Percentiles rank a stretch among this genome's conserved stretches.
These are phyloP conservation scores for Voacanga thouarsii DNA, from an alignment of 257 asterid species.

Conservation along the genomic window DNA sequence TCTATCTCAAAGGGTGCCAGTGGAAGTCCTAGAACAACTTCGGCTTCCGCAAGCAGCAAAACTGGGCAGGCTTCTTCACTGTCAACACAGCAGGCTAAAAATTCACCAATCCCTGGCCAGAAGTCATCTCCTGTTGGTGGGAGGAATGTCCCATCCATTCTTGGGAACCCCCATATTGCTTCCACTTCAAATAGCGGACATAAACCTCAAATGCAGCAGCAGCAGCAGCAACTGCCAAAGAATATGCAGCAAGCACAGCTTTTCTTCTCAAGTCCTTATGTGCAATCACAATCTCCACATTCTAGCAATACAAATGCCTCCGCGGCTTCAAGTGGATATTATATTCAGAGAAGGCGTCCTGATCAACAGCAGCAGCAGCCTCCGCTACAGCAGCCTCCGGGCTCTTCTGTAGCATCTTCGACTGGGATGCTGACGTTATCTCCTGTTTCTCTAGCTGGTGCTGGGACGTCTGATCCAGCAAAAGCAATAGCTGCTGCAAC, in stretches of 20 bases:
- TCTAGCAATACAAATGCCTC: slow-evolving; percentile 34
- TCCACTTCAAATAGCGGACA: slow-evolving; percentile 40
- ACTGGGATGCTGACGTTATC: slow-evolving; percentile 49
- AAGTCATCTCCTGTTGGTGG: slow-evolving; percentile 54
- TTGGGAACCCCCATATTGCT: slow-evolving; percentile 57
- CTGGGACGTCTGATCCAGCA: slow-evolving; percentile 75
- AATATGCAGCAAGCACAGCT: slow-evolving; percentile 59
- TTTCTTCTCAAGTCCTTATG: slow-evolving; percentile 56
- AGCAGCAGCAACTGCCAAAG: slow-evolving; percentile 50
- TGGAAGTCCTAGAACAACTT: slow-evolving; percentile 75
- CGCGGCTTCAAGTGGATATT: slow-evolving; percentile 46
- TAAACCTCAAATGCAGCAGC: slow-evolving; percentile 52
- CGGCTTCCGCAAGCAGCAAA: slow-evolving; percentile 58
- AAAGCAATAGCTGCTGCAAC: slow-evolving; percentile 69
- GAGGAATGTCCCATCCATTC: slow-evolving; percentile 53
- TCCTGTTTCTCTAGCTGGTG: slow-evolving; percentile 38
- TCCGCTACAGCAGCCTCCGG: slow-evolving; percentile 48
- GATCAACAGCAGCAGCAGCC: slow-evolving; percentile 53
- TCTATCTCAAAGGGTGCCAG: slow-evolving; percentile 80
- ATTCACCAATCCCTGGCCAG: slow-evolving; percentile 44
- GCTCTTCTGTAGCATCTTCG: slow-evolving; percentile 37
- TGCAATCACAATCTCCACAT: slow-evolving; percentile 56
- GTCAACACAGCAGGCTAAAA: slow-evolving; percentile 53
- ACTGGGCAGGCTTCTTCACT: slow-evolving; percentile 50
- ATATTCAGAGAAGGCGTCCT: slow-evolving; percentile 50